Evolutionary conservation across 2,329 filamentous ascomycete genomes (phyloP).

Genomic region (Colletotrichum somersetense): DNA sequence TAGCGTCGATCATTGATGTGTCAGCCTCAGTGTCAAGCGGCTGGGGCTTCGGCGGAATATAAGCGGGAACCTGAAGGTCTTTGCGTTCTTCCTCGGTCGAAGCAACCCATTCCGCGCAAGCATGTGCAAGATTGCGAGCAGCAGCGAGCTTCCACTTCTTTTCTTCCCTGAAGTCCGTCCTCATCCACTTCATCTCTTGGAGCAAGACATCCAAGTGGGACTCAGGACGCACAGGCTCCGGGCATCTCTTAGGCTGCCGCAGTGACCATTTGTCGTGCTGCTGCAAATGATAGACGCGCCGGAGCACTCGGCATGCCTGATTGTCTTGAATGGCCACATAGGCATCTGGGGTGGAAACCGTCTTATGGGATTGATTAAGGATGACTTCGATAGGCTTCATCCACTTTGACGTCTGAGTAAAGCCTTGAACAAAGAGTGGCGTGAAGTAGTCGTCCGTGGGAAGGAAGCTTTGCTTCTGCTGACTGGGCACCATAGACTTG

Average conservation of each 20-base stretch:
- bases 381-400: slow-evolving; percentile 78
- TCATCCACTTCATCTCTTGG: slow-evolving; percentile 97
- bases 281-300: slow-evolving; percentile 90
- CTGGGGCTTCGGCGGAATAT: slow-evolving; percentile 59
- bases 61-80: slow-evolving; percentile 75
- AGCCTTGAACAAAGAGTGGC: slow-evolving; percentile 71
- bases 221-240: slow-evolving; percentile 81
- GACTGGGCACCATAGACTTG: slow-evolving; percentile 57
- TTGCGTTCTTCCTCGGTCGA: slow-evolving; percentile 73
- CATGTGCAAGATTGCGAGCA: slow-evolving; percentile 83
- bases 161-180: slow-evolving; percentile 94
- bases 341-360: slow-evolving; percentile 86
- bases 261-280: slow-evolving; percentile 94
- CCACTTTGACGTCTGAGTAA: slow-evolving; percentile 67
- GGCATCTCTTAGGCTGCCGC: slow-evolving; percentile 85
- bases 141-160: slow-evolving; percentile 91
- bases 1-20: slow-evolving; percentile 51
- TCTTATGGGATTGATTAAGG: slow-evolving; percentile 87
- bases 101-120: slow-evolving; percentile 85
- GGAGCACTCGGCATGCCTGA: slow-evolving; percentile 87
- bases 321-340: slow-evolving; percentile 86
- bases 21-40: slow-evolving; percentile 49
- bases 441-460: slow-evolving; percentile 74
- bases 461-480: slow-evolving; percentile 57
- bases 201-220: slow-evolving; percentile 90